Percentiles rank a stretch among this genome's conserved stretches.
Evolutionary conservation across 306 rosid species (phyloP).

Genomic region (Luffa aegyptiaca): DNA sequence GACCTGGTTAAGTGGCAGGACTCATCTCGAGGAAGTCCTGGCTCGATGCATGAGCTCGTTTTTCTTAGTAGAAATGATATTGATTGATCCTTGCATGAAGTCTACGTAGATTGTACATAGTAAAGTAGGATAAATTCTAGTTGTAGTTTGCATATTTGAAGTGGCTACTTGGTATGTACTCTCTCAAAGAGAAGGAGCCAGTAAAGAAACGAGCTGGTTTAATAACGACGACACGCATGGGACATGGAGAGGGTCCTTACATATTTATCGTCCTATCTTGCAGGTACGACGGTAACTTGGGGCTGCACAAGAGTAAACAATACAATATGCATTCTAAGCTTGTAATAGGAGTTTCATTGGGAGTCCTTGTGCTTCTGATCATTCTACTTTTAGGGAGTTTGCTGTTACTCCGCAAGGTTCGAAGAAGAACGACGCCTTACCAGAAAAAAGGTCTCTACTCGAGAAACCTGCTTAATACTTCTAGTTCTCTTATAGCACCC

Average conservation of each 20-base stretch:
- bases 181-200: neutral
- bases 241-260: neutral
- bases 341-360: constrained; percentile 56
- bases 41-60: neutral
- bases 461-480: neutral
- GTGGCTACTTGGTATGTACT: neutral
- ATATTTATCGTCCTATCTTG: constrained; percentile 12
- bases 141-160: neutral
- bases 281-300: constrained; percentile 59
- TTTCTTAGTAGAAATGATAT: neutral
- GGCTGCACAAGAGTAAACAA: constrained; percentile 29
- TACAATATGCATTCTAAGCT: constrained; percentile 47
- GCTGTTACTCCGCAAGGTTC: constrained; percentile 28
- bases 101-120: neutral
- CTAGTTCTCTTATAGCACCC: neutral
- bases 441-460: constrained; percentile 46
- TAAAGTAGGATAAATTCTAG: neutral
- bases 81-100: neutral
- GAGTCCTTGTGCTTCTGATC: constrained; percentile 39
- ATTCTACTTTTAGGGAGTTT: constrained; percentile 50
- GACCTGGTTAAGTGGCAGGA: neutral
- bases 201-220: neutral
- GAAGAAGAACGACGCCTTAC: constrained; percentile 30
- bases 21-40: neutral
- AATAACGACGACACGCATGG: neutral